These are phyloP conservation scores for Lablab purpureus DNA, from an alignment of 306 rosid species.

Conservation along the genomic window DNA sequence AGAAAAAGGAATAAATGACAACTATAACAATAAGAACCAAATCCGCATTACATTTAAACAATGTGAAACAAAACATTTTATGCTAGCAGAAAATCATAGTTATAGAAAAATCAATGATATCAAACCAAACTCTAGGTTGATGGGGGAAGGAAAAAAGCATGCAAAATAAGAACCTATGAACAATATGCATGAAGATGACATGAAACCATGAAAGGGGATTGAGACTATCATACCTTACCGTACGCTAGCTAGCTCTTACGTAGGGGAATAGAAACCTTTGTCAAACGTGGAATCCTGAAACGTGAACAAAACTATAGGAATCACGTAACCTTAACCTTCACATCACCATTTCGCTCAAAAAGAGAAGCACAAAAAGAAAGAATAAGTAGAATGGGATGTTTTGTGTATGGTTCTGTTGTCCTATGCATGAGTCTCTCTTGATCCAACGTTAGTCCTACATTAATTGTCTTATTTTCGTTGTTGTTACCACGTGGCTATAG, in stretches of 20 bases:
- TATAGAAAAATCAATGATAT: neutral
- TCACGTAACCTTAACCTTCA: neutral
- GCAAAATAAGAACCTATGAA: neutral
- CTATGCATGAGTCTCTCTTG: neutral
- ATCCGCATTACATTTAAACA: neutral
- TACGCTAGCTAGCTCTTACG: neutral
- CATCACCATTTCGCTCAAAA: neutral
- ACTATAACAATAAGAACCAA: neutral
- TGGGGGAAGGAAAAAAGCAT: neutral
- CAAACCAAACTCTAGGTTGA: neutral
- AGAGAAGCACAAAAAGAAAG: neutral
- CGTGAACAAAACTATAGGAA: neutral
- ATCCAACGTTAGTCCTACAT: neutral
- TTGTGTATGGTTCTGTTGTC: constrained; percentile 2
- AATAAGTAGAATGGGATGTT: constrained; percentile 1
- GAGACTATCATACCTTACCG: neutral
- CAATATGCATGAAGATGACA: constrained; percentile 33
- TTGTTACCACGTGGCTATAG: neutral
- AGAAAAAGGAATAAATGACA: neutral
- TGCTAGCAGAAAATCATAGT: neutral
- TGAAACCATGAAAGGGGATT: constrained; percentile 3
- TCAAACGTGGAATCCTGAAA: neutral
- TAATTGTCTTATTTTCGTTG: neutral
- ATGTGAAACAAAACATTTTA: neutral
- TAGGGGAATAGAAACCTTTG: neutral